phyloP scores from a whole-genome alignment of 768 basidiomycete genomes.

The Leccinum subtestaceum region DNA sequence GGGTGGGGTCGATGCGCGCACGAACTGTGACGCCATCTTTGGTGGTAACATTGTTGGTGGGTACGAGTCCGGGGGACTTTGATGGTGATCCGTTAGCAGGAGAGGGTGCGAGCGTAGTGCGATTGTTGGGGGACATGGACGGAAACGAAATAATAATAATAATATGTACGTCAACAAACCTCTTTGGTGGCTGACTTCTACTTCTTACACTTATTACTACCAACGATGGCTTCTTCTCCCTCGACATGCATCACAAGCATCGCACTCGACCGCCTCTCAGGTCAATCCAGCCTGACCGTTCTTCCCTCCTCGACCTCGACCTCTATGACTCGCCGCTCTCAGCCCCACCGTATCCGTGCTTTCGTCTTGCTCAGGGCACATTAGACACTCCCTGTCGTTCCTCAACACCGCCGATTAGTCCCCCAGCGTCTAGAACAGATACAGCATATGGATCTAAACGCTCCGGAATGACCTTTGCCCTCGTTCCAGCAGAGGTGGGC shows the following conservation, averaged over 20 bases:
- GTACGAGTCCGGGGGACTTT: conserved; percentile 54
- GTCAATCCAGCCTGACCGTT: conserved; percentile 9
- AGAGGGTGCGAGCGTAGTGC: conserved; percentile 28
- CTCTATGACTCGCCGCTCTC: background rate
- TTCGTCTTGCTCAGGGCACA: background rate
- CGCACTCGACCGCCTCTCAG: conserved; percentile 14
- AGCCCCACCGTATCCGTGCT: background rate
- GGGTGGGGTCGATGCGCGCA: conserved; percentile 79
- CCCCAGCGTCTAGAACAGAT: conserved; percentile 9
- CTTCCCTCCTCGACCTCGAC: too few species aligned
- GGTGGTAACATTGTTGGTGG: conserved; percentile 83
- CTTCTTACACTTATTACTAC: too few species aligned
- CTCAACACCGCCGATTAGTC: conserved; percentile 16
- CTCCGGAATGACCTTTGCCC: conserved; percentile 15
- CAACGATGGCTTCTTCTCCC: background rate
- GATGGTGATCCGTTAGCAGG: conserved; percentile 33
- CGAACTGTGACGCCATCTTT: conserved; percentile 72
- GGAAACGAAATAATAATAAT: background rate
- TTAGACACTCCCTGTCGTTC: conserved; percentile 4
- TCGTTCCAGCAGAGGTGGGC: conserved; percentile 14
- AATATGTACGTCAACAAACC: too few species aligned
- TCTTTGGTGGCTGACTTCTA: too few species aligned
- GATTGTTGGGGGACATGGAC: conserved; percentile 26
- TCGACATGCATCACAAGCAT: background rate
- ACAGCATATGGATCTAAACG: conserved; percentile 18